A percentile compares a stretch with the other conserved stretches of the same genome.
These are phyloP conservation scores for Trametes sp. DNA, from an alignment of 1,284 basidiomycete species.

Conservation along the genomic window DNA sequence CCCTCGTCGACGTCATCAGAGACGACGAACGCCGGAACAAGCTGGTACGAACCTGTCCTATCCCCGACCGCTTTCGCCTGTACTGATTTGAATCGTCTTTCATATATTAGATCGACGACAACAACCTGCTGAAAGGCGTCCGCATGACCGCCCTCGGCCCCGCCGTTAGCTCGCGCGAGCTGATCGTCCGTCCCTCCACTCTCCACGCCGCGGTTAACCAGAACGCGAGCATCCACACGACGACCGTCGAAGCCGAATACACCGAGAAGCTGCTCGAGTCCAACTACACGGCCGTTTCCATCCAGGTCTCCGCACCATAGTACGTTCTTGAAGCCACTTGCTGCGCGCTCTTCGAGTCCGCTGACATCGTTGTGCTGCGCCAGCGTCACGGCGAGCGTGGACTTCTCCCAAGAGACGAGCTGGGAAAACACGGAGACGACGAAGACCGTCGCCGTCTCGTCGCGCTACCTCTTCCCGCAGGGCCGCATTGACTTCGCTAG, in stretches of 20 bases:
- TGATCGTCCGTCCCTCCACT: neutral
- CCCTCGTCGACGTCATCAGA: neutral
- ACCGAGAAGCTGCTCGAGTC: neutral
- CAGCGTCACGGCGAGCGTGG: neutral
- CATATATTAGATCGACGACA: neutral
- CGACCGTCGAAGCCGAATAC: neutral
- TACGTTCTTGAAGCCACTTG: neutral
- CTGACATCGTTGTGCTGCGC: too few species aligned
- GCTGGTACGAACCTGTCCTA: neutral
- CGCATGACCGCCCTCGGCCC: neutral
- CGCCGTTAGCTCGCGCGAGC: neutral
- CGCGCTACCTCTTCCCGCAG: neutral
- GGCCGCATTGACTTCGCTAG: neutral
- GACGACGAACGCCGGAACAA: neutral
- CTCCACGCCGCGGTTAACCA: neutral
- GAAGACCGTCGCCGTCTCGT: neutral
- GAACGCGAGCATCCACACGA: neutral
- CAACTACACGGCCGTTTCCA: neutral
- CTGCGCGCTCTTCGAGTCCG: too few species aligned
- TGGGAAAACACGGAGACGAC: conserved; percentile 1
- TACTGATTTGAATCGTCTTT: neutral
- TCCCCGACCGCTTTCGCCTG: neutral
- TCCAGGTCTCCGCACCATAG: neutral
- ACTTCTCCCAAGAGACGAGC: neutral
- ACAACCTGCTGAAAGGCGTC: neutral